Base-by-base conservation (phyloP, 352 stramenopile species). In the Halophytophthora polymorphica region DNA sequence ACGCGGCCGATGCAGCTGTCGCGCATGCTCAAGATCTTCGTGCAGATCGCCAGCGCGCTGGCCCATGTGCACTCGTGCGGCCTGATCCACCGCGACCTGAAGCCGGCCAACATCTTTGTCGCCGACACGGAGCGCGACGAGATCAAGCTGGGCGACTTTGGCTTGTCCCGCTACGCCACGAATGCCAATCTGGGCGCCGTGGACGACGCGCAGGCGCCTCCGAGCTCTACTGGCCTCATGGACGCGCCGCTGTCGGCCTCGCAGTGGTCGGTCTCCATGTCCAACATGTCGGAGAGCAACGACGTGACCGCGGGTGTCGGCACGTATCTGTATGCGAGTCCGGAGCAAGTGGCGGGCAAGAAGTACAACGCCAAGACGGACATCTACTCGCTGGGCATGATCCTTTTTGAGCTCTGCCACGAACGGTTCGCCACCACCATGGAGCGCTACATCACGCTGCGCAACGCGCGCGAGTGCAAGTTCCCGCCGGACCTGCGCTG, bases 331-430 rank as follows among this genome's bases (percentile, higher is more conserved):
- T 97, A 97, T 39, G 85, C 86, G 37, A 95, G 83, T 54, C 88
- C 88, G 0, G 88, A 97, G 51, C 88, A 97, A 70, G 82, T 95
- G 43, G 85, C 83, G 21, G 84, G 83, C 38, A 90, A 90, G 52
- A 85, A 90, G 48, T 98, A 98, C 64, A 88, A 95, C 53, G 73
- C 87, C 29, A 96, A 96, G 66, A 95, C 86, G 6, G 88, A 97
- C 42, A 77, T 97, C 28, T 97, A 93, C 54, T 95, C 86, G 19
- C 71, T 96, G 23, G 88, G 88, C 36, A 95, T 97, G 82, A 94
- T 97, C 37, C 69, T 97, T 6, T 97, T 96, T 36, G 88, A 97
- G 68, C 68, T 97, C 42, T 93, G 83, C 34, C 84, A 95, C 53
- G 80, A 90, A 21, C 69, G 77, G n/a, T 97, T 97, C 59, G 69